Conservation (phyloP, 495 filamentous ascomycete genomes). For the Chlorociboria aeruginascens region DNA sequence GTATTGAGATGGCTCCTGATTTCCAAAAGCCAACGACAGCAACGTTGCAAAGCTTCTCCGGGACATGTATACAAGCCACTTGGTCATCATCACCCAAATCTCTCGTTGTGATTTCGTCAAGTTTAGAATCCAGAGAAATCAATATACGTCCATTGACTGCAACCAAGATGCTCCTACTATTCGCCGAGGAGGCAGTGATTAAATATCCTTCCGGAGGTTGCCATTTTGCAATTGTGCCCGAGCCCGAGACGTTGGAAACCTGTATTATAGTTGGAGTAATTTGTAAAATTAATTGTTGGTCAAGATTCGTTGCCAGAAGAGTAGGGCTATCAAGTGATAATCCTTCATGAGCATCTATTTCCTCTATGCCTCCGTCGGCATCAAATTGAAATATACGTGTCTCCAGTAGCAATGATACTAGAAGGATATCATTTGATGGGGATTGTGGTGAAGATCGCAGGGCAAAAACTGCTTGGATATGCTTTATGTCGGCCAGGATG, state of each 20-base stretch:
- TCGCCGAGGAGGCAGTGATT: constrained; percentile 73
- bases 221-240: constrained; percentile 51
- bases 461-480: constrained; percentile 54
- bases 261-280: constrained; percentile 44
- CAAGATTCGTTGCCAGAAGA: constrained; percentile 54
- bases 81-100: constrained; percentile 54
- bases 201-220: constrained; percentile 36
- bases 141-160: constrained; percentile 59
- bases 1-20: constrained; percentile 56
- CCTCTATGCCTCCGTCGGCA: constrained; percentile 67
- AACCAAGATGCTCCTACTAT: constrained; percentile 52
- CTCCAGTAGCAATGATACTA: constrained; percentile 73
- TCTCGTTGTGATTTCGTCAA: constrained; percentile 44
- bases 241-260: constrained; percentile 39
- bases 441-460: constrained; percentile 34
- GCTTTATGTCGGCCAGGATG: constrained; percentile 65
- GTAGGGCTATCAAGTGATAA: constrained; percentile 60
- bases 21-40: constrained; percentile 82
- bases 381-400: constrained; percentile 76
- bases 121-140: constrained; percentile 49
- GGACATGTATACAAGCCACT: constrained; percentile 70
- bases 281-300: constrained; percentile 56
- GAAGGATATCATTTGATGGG: constrained; percentile 51
- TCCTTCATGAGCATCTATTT: constrained; percentile 60
- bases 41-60: constrained; percentile 33